Percentiles rank a stretch among this genome's conserved stretches.
Evolutionary conservation across 208 protist genomes (phyloP).

Genomic region (Crithidia acanthocephali): DNA sequence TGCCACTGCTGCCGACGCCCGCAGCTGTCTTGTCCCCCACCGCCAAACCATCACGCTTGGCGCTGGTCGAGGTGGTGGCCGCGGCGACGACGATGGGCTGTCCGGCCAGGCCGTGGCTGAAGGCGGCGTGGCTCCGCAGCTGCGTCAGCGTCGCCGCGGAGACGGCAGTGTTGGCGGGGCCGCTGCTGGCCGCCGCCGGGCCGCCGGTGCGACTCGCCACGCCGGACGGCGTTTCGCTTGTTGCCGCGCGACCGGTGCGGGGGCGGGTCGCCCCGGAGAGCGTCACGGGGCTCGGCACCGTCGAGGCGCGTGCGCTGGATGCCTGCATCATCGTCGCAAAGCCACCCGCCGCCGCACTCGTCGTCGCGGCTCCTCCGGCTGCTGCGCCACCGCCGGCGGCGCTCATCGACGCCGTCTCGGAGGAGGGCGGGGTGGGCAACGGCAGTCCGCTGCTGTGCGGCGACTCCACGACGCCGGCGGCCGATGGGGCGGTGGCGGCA

Average conservation of each 20-base stretch:
- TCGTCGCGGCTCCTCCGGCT: neutral
- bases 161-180: constrained; percentile 6
- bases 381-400: neutral
- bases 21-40: neutral
- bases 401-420: neutral
- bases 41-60: neutral
- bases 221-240: constrained; percentile 1
- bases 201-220: neutral
- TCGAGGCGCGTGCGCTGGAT: neutral
- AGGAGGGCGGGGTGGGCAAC: neutral
- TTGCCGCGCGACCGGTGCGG: neutral
- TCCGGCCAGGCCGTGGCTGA: constrained; percentile 12
- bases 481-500: neutral
- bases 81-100: neutral
- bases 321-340: neutral
- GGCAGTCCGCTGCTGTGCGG: neutral
- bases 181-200: constrained; percentile 1
- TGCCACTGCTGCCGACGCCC: neutral
- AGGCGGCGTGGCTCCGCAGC: constrained; percentile 10
- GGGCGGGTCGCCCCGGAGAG: neutral
- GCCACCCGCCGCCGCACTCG: neutral
- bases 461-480: neutral
- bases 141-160: constrained; percentile 8
- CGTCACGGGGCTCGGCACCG: neutral
- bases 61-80: neutral